A percentile compares a stretch with the other conserved stretches of the same genome.
These are phyloP conservation scores for Penicillium sp. DNA, from an alignment of 2,329 filamentous ascomycete species.

Conservation along the genomic window DNA sequence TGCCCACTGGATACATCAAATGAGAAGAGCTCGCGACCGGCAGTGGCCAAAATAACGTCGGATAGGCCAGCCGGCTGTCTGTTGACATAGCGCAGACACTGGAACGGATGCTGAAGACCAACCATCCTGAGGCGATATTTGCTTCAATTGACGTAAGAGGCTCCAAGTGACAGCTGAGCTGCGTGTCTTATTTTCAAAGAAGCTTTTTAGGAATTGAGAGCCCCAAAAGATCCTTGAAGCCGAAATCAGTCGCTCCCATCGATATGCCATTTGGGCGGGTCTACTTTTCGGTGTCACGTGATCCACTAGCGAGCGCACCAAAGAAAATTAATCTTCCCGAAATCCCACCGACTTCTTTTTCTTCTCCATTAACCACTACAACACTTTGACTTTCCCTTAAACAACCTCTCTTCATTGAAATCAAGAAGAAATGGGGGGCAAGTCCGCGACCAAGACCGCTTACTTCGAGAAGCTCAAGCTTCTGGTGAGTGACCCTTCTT, in stretches of 20 bases:
- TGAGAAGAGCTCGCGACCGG: conserved; percentile 70
- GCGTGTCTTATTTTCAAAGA: not conserved
- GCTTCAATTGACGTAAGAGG: not conserved
- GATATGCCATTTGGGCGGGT: conserved; percentile 3
- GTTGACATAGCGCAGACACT: conserved; percentile 55
- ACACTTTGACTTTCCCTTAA: conserved; percentile 72
- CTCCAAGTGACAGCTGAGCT: not conserved
- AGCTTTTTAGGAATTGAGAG: not conserved
- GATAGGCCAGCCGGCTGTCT: conserved; percentile 22
- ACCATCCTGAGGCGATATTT: conserved; percentile 29
- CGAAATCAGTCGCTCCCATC: conserved; percentile 5
- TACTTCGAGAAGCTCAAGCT: conserved; percentile 99
- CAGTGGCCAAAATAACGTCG: conserved; percentile 69
- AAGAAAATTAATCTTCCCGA: conserved; percentile 35
- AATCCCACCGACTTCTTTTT: conserved; percentile 20
- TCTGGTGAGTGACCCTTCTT: conserved; percentile 49
- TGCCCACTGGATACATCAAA: conserved; percentile 62
- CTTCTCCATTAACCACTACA: conserved; percentile 26
- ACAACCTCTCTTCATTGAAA: conserved; percentile 87
- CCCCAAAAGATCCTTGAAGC: not conserved
- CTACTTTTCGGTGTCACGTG: conserved; percentile 29
- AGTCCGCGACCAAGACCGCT: conserved; percentile 85
- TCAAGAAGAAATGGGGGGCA: conserved; percentile 99
- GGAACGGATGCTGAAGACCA: conserved; percentile 58
- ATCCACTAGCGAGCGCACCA: conserved; percentile 41